Evolutionary conservation across 1,284 basidiomycete species (phyloP).

Genomic region (Dichomitus squalens): DNA sequence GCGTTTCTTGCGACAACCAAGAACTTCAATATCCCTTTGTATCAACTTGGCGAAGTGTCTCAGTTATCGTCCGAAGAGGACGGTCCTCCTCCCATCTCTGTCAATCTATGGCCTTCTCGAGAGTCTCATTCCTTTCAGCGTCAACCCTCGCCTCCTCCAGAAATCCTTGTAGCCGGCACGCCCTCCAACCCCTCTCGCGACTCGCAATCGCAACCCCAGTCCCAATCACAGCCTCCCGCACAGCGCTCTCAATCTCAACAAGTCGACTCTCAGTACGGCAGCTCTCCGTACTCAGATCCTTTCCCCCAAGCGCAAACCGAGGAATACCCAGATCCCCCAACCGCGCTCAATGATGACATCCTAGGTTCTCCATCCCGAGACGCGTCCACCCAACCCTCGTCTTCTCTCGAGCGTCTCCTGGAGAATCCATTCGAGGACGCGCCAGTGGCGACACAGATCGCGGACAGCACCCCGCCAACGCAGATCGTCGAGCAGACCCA

Average conservation of each 20-base stretch:
- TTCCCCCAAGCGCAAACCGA: constrained; percentile 10
- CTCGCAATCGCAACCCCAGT: constrained; percentile 9
- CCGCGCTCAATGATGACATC: background rate
- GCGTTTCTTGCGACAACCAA: constrained; percentile 49
- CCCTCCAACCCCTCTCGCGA: constrained; percentile 21
- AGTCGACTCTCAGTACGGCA: constrained; percentile 5
- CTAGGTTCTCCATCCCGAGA: constrained; percentile 3
- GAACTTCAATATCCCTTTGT: constrained; percentile 58
- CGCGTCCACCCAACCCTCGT: constrained; percentile 23
- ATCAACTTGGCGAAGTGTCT: constrained; percentile 44
- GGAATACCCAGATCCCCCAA: constrained; percentile 1
- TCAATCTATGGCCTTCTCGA: constrained; percentile 6
- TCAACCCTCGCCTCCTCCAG: constrained; percentile 5
- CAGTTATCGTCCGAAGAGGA: constrained; percentile 21
- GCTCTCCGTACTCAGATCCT: constrained; percentile 10
- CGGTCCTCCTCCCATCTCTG: constrained; percentile 24
- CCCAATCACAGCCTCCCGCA: background rate
- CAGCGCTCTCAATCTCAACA: background rate
- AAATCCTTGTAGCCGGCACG: constrained; percentile 22
- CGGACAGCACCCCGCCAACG: constrained; percentile 11
- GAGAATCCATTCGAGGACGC: constrained; percentile 2
- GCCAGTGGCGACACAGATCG: constrained; percentile 14
- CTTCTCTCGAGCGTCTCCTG: constrained; percentile 24
- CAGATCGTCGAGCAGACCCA: constrained; percentile 10
- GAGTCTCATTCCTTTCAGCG: background rate